These are phyloP conservation scores for Geranium brycei DNA, from an alignment of 345 rosid species.

Conservation along the genomic window DNA sequence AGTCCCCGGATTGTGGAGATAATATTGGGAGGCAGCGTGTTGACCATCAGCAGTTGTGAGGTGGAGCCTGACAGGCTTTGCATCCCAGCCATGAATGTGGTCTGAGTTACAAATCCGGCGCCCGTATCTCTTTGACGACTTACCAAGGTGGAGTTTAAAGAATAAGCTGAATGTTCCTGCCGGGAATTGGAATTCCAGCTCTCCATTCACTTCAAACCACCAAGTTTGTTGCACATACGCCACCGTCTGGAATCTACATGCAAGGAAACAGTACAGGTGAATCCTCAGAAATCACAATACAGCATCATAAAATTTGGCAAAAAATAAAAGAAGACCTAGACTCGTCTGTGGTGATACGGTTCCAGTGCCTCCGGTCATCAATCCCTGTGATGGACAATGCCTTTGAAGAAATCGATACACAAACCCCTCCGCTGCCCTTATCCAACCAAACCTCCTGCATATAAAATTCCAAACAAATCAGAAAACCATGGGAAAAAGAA, in stretches of 20 bases:
- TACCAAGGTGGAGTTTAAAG: slow-evolving; percentile 29
- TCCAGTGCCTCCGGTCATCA: slow-evolving; percentile 75
- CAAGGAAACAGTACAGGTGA: background rate
- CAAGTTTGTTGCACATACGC: slow-evolving; percentile 26
- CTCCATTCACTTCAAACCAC: slow-evolving; percentile 14
- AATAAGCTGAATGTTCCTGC: slow-evolving; percentile 21
- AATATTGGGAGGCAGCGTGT: slow-evolving; percentile 13
- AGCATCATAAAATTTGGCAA: background rate
- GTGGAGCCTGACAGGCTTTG: slow-evolving; percentile 25
- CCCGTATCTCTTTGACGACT: slow-evolving; percentile 14
- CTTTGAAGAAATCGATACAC: slow-evolving; percentile 47
- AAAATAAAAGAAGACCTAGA: slow-evolving; percentile 30
- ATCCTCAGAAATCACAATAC: background rate
- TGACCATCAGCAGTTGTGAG: slow-evolving; percentile 23
- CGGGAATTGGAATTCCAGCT: slow-evolving; percentile 21
- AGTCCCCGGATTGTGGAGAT: slow-evolving; percentile 12
- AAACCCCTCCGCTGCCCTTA: slow-evolving; percentile 39
- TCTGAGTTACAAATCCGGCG: slow-evolving; percentile 14
- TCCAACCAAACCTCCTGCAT: slow-evolving; percentile 32
- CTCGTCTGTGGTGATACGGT: slow-evolving; percentile 37
- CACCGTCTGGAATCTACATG: slow-evolving; percentile 12
- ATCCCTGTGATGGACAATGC: slow-evolving; percentile 56
- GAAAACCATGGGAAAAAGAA: background rate
- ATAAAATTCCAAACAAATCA: background rate
- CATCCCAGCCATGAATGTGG: slow-evolving; percentile 33